phyloP scores from a whole-genome alignment of 768 basidiomycete species.

The Hydnum rufescens region DNA sequence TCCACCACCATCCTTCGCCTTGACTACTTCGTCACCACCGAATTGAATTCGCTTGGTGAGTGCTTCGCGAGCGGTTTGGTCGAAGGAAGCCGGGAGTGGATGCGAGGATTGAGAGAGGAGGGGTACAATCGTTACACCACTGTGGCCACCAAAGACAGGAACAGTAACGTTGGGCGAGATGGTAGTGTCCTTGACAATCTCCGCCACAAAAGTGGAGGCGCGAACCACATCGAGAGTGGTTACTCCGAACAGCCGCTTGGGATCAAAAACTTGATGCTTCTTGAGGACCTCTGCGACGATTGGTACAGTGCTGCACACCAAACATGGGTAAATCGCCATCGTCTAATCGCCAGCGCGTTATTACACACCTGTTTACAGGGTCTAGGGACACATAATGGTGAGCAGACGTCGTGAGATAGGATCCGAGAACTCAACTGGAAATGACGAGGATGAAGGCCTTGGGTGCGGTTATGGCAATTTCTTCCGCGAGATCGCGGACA shows the following conservation, averaged over 20 bases:
- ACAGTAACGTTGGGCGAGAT: constrained; percentile 44
- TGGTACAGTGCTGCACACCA: constrained; percentile 45
- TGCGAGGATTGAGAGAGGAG: constrained; percentile 80
- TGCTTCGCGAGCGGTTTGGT: constrained; percentile 29
- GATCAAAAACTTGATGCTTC: constrained; percentile 77
- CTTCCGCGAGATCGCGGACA: constrained; percentile 78
- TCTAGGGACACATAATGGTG: constrained; percentile 16
- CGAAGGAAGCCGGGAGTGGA: constrained; percentile 40
- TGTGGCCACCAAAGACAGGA: constrained; percentile 90
- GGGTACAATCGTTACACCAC: constrained; percentile 85
- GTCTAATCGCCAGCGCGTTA: neutral
- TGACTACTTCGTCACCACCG: constrained; percentile 94
- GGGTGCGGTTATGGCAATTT: constrained; percentile 63
- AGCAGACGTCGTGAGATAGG: neutral
- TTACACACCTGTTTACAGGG: constrained; percentile 41
- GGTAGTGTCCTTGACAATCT: constrained; percentile 45
- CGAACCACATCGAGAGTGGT: constrained; percentile 96
- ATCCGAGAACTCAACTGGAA: constrained; percentile 29
- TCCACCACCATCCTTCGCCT: constrained; percentile 87
- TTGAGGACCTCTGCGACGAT: constrained; percentile 93
- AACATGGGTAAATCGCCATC: neutral
- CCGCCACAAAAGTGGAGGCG: constrained; percentile 87
- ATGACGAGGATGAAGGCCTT: constrained; percentile 92
- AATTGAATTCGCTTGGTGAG: constrained; percentile 81
- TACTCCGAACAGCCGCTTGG: constrained; percentile 93